These are phyloP conservation scores for Neltuma alba DNA, from an alignment of 306 rosid species.

Conservation along the genomic window DNA sequence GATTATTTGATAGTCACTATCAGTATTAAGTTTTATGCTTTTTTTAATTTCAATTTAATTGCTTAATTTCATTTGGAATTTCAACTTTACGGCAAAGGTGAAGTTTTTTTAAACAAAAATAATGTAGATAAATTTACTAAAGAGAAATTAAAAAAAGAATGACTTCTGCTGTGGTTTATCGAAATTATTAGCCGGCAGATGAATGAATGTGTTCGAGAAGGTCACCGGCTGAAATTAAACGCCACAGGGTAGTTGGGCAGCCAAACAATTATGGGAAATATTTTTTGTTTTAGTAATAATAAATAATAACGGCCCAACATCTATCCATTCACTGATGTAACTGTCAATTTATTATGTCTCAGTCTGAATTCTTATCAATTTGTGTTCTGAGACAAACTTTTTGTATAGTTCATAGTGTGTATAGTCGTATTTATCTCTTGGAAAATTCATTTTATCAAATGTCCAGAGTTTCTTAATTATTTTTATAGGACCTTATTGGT, in stretches of 20 bases:
- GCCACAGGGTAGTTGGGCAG: conserved; percentile 14
- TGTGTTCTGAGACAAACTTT: neutral
- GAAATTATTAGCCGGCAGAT: neutral
- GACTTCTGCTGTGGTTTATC: neutral
- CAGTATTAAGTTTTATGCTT: too few species aligned
- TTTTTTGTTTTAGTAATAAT: neutral
- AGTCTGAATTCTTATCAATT: neutral
- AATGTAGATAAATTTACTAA: neutral
- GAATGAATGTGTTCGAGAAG: conserved; percentile 46
- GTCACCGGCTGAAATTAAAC: neutral
- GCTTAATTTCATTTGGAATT: neutral
- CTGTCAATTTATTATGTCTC: neutral
- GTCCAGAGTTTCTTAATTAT: neutral
- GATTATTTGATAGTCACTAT: too few species aligned
- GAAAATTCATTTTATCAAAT: neutral
- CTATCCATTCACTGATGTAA: neutral
- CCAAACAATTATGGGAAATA: neutral
- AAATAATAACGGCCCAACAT: neutral
- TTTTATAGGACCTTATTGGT: neutral
- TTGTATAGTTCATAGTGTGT: neutral
- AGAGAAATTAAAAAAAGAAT: neutral
- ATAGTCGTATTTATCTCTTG: neutral
- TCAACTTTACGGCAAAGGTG: too few species aligned
- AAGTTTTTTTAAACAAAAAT: neutral
- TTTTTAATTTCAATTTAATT: too few species aligned